Percentiles rank a stretch among this genome's conserved stretches.
Conservation (phyloP, 148 eudicot genomes). For the Simmondsia chinensis region DNA sequence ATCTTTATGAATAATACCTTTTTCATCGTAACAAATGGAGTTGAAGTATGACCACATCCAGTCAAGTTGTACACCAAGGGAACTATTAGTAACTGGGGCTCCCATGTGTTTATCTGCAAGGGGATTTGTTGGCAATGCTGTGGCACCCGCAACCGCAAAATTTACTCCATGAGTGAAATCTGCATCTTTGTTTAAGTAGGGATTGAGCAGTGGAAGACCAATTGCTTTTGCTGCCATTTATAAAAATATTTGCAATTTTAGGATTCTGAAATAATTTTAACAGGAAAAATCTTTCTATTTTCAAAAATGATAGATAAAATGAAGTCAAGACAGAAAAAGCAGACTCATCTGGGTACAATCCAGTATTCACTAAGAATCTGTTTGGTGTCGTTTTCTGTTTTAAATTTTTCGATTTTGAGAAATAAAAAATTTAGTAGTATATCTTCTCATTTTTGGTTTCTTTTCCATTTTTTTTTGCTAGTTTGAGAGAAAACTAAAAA, state of each 20-base stretch:
- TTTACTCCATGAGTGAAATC: conserved; percentile 21
- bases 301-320: no score
- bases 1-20: conserved; percentile 4
- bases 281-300: no score
- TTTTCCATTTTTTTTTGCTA: no score
- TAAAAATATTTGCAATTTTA: background rate
- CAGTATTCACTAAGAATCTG: no score
- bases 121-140: conserved; percentile 19
- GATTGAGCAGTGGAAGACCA: conserved; percentile 21
- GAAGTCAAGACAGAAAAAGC: no score
- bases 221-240: conserved; percentile 15
- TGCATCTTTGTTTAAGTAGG: conserved; percentile 15
- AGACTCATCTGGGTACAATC: no score
- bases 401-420: no score
- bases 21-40: conserved; percentile 20
- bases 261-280: background rate
- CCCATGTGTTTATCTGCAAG: conserved; percentile 13
- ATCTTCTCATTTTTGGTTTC: no score
- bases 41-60: conserved; percentile 22
- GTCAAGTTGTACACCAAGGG: conserved; percentile 24
- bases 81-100: conserved; percentile 11
- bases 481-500: no score
- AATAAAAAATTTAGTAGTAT: no score
- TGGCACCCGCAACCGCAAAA: conserved; percentile 37
- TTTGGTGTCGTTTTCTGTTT: no score